Conservation (phyloP, 768 basidiomycete species). For the Termitomyces sp. region DNA sequence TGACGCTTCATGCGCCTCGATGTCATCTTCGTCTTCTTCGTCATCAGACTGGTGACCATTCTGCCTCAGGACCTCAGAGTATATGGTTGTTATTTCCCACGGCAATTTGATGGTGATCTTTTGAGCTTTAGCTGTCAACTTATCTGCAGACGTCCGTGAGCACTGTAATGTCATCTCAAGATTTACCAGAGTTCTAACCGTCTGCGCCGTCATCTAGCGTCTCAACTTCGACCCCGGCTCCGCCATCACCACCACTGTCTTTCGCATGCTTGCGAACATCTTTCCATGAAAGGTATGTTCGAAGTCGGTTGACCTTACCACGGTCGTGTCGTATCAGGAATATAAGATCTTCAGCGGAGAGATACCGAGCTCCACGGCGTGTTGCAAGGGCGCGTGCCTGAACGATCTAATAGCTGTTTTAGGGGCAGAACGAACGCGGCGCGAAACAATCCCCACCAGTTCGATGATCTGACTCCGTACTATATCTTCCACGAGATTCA, state of each 20-base stretch:
- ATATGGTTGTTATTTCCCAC: constrained; percentile 92
- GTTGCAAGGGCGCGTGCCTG: constrained; percentile 83
- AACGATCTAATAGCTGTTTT: constrained; percentile 51
- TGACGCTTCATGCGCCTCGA: constrained; percentile 94
- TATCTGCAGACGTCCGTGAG: constrained; percentile 42
- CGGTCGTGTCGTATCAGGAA: constrained; percentile 94
- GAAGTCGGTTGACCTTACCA: constrained; percentile 87
- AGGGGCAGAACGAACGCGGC: not conserved
- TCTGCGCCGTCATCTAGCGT: constrained; percentile 79
- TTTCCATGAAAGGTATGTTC: constrained; percentile 95
- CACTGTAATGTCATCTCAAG: not conserved
- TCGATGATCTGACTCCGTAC: constrained; percentile 88
- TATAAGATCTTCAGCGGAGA: constrained; percentile 92
- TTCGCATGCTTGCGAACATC: constrained; percentile 95
- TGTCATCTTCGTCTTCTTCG: constrained; percentile 93
- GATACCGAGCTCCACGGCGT: constrained; percentile 77
- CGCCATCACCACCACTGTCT: constrained; percentile 79
- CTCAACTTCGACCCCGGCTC: constrained; percentile 77
- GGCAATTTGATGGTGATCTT: constrained; percentile 94
- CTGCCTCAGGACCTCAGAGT: constrained; percentile 76
- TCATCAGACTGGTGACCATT: constrained; percentile 84
- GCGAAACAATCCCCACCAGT: constrained; percentile 46
- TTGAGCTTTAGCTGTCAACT: constrained; percentile 76
- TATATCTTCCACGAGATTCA: constrained; percentile 93
- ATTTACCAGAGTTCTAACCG: constrained; percentile 35